Conservation (phyloP, 2,329 filamentous ascomycete genomes). For the Monosporascus sp. region DNA sequence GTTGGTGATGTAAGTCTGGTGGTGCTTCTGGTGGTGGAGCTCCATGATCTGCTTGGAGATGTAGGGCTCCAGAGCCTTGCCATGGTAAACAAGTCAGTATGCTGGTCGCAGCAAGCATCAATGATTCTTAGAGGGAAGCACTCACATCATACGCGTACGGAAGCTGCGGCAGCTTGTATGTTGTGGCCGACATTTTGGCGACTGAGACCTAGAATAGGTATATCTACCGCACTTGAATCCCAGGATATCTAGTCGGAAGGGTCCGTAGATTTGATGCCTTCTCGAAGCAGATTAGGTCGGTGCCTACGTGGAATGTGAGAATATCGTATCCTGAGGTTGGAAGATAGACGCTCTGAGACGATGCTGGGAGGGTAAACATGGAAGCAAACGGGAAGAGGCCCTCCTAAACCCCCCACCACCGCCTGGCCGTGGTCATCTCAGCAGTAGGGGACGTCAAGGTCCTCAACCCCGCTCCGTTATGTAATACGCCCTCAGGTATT, state of each 20-base stretch:
- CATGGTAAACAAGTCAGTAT: not conserved
- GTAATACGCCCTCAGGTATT: too few species aligned
- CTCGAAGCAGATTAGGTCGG: too few species aligned
- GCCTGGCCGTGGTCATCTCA: too few species aligned
- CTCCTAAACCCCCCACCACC: too few species aligned
- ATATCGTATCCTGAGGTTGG: too few species aligned
- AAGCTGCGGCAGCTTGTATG: conserved; percentile 59
- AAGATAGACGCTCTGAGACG: too few species aligned
- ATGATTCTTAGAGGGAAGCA: conserved; percentile 5
- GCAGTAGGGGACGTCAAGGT: conserved; percentile 5
- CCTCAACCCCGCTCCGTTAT: conserved; percentile 1
- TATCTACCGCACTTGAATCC: too few species aligned
- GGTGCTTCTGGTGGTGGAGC: conserved; percentile 74
- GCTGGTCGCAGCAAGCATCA: not conserved
- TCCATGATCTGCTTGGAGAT: conserved; percentile 79
- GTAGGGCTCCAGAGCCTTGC: conserved; percentile 65
- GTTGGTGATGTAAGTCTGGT: conserved; percentile 73
- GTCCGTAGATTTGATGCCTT: too few species aligned
- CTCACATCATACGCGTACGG: conserved; percentile 68
- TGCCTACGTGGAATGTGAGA: too few species aligned
- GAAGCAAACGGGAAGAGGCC: too few species aligned
- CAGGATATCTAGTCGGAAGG: too few species aligned
- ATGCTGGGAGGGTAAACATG: too few species aligned
- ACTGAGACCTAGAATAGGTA: not conserved
- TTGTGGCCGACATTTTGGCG: conserved; percentile 33